phyloP scores from a whole-genome alignment of 2,329 filamentous ascomycete genomes.

The Penicillium sp. region DNA sequence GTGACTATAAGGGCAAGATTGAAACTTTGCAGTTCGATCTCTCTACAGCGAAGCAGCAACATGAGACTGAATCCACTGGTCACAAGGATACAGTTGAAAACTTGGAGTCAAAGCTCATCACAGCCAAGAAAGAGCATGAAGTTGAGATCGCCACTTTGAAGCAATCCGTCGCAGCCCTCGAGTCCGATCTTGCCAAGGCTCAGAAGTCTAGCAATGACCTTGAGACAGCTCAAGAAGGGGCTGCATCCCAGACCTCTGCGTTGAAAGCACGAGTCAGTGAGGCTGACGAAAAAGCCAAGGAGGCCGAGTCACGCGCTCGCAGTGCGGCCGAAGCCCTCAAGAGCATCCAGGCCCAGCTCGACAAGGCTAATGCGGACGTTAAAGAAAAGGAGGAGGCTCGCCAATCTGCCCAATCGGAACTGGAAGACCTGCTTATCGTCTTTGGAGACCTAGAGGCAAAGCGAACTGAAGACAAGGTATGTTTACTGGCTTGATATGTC shows the following conservation, averaged over 20 bases:
- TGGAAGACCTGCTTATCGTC: constrained; percentile 79
- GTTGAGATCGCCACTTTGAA: constrained; percentile 61
- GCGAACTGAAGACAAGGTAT: constrained; percentile 69
- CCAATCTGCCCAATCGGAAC: constrained; percentile 65
- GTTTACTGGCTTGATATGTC: constrained; percentile 24
- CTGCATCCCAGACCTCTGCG: constrained; percentile 43
- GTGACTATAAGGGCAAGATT: constrained; percentile 59
- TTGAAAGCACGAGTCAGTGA: constrained; percentile 54
- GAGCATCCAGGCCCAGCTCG: constrained; percentile 35
- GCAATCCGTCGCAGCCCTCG: constrained; percentile 58
- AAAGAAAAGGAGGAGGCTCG: constrained; percentile 61
- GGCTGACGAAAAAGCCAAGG: constrained; percentile 29
- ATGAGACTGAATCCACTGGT: constrained; percentile 61
- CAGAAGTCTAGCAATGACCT: constrained; percentile 56
- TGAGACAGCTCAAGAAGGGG: constrained; percentile 55
- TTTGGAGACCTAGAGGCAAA: constrained; percentile 80
- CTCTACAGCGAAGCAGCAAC: constrained; percentile 57
- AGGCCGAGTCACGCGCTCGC: constrained; percentile 42
- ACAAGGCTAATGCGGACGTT: constrained; percentile 33
- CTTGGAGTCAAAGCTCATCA: constrained; percentile 48
- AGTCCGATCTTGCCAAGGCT: constrained; percentile 50
- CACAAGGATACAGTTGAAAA: constrained; percentile 58
- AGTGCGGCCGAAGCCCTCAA: constrained; percentile 56
- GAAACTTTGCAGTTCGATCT: constrained; percentile 54
- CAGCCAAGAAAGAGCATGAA: constrained; percentile 53